Base-by-base conservation (phyloP, 1,139 yeast species). In the Debaryomyces singareniensis region DNA sequence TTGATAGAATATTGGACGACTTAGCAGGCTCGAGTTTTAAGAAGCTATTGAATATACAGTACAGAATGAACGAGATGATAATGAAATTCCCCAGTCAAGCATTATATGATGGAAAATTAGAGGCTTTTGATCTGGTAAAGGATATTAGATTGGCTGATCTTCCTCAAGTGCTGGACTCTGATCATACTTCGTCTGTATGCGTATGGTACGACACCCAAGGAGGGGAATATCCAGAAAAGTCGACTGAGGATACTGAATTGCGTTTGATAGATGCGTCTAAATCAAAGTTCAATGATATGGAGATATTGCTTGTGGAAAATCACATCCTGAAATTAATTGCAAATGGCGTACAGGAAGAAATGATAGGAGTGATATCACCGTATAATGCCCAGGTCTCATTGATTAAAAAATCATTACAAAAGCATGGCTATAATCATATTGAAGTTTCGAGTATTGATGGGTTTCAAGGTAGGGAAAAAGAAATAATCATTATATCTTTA, bases 201-300 rank as follows among this genome's bases (percentile, higher is more conserved):
- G 59, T 86, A 2, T 89, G 96, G 95, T 78, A 80, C 43, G 97
- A 89, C 46, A 89, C 97, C 0, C 93, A 85, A 52, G 94, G 94
- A n/a, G 95, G 91, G 4, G 85, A 80, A 26, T 83, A 66, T 42
- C 78, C 75, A 2, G 91, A 82, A 40, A 62, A 62, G 34, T 71
- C 74, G 18, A 54, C 61, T 10, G 71, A 64, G 5, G 68, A 61
- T 10, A 7, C 7, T 13, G 14, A 13, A 6, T 23, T 13, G 7
- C 9, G 13, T 9, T 45, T 46, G 15, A 45, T 42, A 15, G 61
- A 58, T 20, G 52, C 45, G 14, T 36, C 47, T 3, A 61, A 67
- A 3, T 79, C 89, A 0, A 81, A 81, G 45, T 79, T 54, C 42
- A 89, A 89, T 50, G 84, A 78, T 32, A 74, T 78, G 55, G 96